Evolutionary conservation across 2,329 filamentous ascomycete genomes (phyloP).

Genomic region (Ambrosiella beaveri): DNA sequence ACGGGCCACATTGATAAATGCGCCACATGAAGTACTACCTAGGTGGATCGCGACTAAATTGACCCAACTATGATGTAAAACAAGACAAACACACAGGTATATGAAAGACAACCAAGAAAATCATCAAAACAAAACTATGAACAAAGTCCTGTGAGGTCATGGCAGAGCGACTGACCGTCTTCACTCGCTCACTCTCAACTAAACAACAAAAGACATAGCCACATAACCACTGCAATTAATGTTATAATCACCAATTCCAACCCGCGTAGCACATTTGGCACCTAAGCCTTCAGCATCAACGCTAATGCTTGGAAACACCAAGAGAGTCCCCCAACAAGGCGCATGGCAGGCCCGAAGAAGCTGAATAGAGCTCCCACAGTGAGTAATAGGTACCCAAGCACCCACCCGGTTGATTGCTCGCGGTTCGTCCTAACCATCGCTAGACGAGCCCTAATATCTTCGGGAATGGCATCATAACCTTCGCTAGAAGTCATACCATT

Average conservation of each 20-base stretch:
- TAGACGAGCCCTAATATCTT: not conserved
- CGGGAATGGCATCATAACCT: not conserved
- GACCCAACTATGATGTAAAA: not conserved
- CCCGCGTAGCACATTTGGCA: not conserved
- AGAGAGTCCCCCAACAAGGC: slow-evolving; percentile 9
- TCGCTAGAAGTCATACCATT: not conserved
- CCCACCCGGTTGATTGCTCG: slow-evolving; percentile 6
- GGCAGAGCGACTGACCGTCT: slow-evolving; percentile 2
- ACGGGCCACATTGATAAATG: no score
- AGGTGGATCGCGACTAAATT: not conserved
- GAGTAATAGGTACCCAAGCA: slow-evolving; percentile 10
- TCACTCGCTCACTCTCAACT: not conserved
- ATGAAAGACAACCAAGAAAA: slow-evolving; percentile 1
- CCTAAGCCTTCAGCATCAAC: slow-evolving; percentile 9
- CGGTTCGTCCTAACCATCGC: not conserved
- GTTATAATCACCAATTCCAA: not conserved
- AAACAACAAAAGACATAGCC: not conserved
- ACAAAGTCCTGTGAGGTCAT: slow-evolving; percentile 6
- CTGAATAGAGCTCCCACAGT: slow-evolving; percentile 11
- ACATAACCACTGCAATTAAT: not conserved
- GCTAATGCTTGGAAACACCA: slow-evolving; percentile 13
- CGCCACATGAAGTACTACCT: no score
- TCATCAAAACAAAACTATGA: slow-evolving; percentile 3
- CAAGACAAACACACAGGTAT: not conserved
- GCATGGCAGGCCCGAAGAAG: slow-evolving; percentile 12